A percentile compares a stretch with the other conserved stretches of the same genome.
Evolutionary conservation across 2,329 filamentous ascomycete genomes (phyloP).

Genomic region (Emergomyces africanus): DNA sequence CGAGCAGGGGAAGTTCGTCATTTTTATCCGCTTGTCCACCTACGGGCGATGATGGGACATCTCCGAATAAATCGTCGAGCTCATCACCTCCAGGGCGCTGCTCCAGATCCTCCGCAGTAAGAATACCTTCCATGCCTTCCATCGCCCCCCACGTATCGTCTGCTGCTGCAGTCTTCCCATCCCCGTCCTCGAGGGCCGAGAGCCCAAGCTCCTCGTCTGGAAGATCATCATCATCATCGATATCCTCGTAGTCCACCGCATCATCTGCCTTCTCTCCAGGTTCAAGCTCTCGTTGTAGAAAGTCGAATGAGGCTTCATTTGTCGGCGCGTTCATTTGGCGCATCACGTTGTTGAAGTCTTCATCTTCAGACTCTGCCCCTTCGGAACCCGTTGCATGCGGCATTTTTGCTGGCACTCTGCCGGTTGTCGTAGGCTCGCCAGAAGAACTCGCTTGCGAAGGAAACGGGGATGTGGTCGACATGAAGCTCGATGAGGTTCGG

Average conservation of each 20-base stretch:
- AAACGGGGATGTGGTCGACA: not conserved
- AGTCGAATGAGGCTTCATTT: slow-evolving; percentile 26
- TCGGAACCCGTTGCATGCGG: slow-evolving; percentile 25
- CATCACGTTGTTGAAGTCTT: slow-evolving; percentile 31
- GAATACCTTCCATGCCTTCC: slow-evolving; percentile 8
- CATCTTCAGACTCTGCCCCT: slow-evolving; percentile 21
- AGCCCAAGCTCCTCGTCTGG: slow-evolving; percentile 52
- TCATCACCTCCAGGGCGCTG: slow-evolving; percentile 20
- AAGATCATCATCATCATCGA: slow-evolving; percentile 82
- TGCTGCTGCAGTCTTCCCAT: slow-evolving; percentile 21
- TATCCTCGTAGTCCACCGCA: slow-evolving; percentile 81
- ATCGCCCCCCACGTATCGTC: slow-evolving; percentile 3
- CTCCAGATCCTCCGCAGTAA: slow-evolving; percentile 1
- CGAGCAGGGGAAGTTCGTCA: not conserved
- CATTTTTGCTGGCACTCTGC: slow-evolving; percentile 17
- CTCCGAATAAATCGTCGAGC: slow-evolving; percentile 38
- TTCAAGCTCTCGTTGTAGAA: slow-evolving; percentile 28
- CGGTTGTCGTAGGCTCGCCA: not conserved
- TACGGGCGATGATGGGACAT: slow-evolving; percentile 26
- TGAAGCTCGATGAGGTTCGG: not conserved
- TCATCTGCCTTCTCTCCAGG: slow-evolving; percentile 73
- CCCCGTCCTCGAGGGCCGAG: slow-evolving; percentile 12
- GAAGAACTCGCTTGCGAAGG: not conserved
- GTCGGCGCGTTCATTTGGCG: slow-evolving; percentile 28
- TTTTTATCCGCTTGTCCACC: slow-evolving; percentile 18